Conservation (phyloP, 805 yeast genomes). For the Brettanomyces bruxellensis region DNA sequence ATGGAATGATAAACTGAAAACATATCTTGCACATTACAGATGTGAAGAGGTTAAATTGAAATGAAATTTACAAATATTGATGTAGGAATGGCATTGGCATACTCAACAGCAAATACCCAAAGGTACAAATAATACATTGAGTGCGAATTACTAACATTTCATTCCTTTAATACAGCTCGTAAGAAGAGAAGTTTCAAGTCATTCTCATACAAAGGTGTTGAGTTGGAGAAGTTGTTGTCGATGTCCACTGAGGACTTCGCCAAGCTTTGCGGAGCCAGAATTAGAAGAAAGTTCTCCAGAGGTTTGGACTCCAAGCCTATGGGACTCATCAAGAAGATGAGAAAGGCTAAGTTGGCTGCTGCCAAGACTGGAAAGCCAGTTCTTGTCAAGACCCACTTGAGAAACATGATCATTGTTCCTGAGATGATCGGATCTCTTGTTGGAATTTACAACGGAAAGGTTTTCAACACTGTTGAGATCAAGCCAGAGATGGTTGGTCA, state of each 20-base stretch:
- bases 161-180: conserved; percentile 23
- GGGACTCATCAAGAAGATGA: conserved; percentile 94
- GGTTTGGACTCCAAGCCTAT: conserved; percentile 93
- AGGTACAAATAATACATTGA: too few species aligned
- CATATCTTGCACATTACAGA: too few species aligned
- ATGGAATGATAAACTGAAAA: too few species aligned
- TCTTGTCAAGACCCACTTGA: conserved; percentile 96
- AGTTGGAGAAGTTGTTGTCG: conserved; percentile 86
- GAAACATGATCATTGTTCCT: conserved; percentile 98
- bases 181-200: conserved; percentile 92
- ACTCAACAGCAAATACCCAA: too few species aligned
- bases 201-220: conserved; percentile 99
- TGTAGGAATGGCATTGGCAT: too few species aligned
- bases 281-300: conserved; percentile 98
- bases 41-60: too few species aligned
- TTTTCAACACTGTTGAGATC: conserved; percentile 97
- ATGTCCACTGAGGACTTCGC: conserved; percentile 95
- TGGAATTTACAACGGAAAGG: conserved; percentile 99
- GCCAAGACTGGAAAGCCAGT: conserved; percentile 95
- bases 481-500: conserved; percentile 99
- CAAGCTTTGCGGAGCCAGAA: conserved; percentile 95
- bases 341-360: conserved; percentile 91
- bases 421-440: conserved; percentile 99
- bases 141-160: conserved; percentile 16
- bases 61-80: too few species aligned